These are phyloP conservation scores for Fibroporia radiculosa DNA, from an alignment of 768 basidiomycete species.

Conservation along the genomic window DNA sequence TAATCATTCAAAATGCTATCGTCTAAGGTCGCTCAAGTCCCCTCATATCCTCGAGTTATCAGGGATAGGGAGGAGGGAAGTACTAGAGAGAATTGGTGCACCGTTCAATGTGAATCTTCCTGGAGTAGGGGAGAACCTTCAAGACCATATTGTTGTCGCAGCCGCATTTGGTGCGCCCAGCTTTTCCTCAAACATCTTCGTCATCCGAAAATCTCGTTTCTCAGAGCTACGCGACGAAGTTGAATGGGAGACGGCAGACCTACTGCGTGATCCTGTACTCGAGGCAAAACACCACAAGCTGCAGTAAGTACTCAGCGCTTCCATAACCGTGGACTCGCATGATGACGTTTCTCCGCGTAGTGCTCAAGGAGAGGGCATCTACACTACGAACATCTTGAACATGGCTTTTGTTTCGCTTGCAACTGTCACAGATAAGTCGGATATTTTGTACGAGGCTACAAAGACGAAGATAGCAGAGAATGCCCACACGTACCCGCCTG, in stretches of 20 bases:
- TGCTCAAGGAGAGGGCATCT: slow-evolving; percentile 16
- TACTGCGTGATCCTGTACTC: slow-evolving; percentile 21
- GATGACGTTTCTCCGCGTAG: slow-evolving; percentile 9
- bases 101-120: slow-evolving; percentile 31
- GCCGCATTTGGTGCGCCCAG: slow-evolving; percentile 21
- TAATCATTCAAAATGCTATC: no score
- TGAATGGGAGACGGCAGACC: slow-evolving; percentile 22
- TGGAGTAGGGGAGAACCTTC: slow-evolving; percentile 46
- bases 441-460: slow-evolving; percentile 16
- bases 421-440: slow-evolving; percentile 15
- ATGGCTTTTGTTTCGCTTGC: slow-evolving; percentile 18
- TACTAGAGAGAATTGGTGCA: slow-evolving; percentile 34
- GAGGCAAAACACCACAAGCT: slow-evolving; percentile 24
- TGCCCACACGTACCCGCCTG: slow-evolving; percentile 21
- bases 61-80: slow-evolving; percentile 40
- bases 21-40: slow-evolving; percentile 13
- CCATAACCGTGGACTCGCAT: no score
- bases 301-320: slow-evolving; percentile 23
- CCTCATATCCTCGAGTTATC: slow-evolving; percentile 50
- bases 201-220: not conserved
- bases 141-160: slow-evolving; percentile 34
- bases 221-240: slow-evolving; percentile 26
- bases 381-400: slow-evolving; percentile 20
- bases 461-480: slow-evolving; percentile 19
- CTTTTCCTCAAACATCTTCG: not conserved